These are phyloP conservation scores for Chlorella vulgaris DNA, from an alignment of 139 green algal genomes.

Conservation along the genomic window DNA sequence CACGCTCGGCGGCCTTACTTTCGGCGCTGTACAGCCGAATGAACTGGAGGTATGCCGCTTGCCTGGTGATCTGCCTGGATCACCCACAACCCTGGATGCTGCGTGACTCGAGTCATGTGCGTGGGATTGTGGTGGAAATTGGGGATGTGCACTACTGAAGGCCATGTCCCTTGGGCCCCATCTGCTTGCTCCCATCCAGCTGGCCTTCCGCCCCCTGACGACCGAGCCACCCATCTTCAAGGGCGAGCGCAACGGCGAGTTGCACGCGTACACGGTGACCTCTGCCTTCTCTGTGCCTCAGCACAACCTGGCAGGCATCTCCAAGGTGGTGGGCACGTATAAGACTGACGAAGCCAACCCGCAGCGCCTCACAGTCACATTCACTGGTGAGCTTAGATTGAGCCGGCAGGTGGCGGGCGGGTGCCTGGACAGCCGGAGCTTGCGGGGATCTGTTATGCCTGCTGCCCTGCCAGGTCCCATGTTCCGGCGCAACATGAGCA, in stretches of 20 bases:
- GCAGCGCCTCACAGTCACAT: background rate
- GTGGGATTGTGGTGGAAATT: too few species aligned
- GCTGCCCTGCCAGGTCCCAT: too few species aligned
- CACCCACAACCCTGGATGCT: too few species aligned
- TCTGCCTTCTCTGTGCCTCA: conserved; percentile 6
- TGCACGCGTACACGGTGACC: conserved; percentile 7
- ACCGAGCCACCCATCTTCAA: background rate
- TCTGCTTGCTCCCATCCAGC: too few species aligned
- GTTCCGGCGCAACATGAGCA: too few species aligned
- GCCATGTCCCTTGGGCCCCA: too few species aligned
- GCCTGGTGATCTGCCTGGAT: background rate
- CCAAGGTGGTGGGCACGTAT: background rate
- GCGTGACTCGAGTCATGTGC: too few species aligned
- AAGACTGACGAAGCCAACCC: background rate
- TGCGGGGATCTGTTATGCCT: too few species aligned
- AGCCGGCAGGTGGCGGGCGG: background rate
- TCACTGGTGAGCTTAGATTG: background rate
- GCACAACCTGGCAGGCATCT: conserved; percentile 4
- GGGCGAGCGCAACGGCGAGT: conserved; percentile 2
- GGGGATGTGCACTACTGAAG: too few species aligned
- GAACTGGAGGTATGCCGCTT: conserved; percentile 11
- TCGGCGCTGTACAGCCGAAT: background rate
- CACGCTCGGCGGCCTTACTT: conserved; percentile 2
- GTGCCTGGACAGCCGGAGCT: too few species aligned
- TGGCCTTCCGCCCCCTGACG: conserved; percentile 7